Percentiles rank a stretch among this genome's conserved stretches.
Evolutionary conservation across 2,329 filamentous ascomycete genomes (phyloP).

Genomic region (Aspergillus tamarii): DNA sequence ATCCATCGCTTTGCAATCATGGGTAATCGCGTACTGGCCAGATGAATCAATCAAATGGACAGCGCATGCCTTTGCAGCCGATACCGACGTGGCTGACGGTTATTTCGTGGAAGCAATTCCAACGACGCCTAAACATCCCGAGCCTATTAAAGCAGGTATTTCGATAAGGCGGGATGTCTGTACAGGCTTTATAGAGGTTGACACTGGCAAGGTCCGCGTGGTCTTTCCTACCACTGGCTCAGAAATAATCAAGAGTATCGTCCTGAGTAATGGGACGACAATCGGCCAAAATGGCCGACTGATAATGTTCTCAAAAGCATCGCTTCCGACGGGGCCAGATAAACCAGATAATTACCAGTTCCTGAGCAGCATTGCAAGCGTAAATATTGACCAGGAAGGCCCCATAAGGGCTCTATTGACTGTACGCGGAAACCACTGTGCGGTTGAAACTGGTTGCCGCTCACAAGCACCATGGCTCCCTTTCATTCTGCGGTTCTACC

Average conservation of each 20-base stretch:
- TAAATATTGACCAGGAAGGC: constrained; percentile 35
- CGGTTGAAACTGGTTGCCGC: constrained; percentile 28
- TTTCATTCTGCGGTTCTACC: constrained; percentile 61
- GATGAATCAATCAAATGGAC: constrained; percentile 67
- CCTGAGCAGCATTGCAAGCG: background rate
- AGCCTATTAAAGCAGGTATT: constrained; percentile 35
- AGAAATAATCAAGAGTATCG: background rate
- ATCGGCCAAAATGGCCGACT: background rate
- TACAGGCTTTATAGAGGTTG: background rate
- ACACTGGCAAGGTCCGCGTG: background rate
- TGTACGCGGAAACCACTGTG: constrained; percentile 43
- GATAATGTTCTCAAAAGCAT: background rate
- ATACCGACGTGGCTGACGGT: constrained; percentile 42
- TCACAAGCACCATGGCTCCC: constrained; percentile 55
- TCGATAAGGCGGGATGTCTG: background rate
- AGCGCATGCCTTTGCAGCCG: constrained; percentile 57
- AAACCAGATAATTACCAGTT: background rate
- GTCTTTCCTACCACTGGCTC: background rate
- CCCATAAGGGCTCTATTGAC: constrained; percentile 54
- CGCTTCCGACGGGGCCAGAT: background rate
- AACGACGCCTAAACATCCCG: constrained; percentile 35
- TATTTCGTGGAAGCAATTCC: constrained; percentile 35
- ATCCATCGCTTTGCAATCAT: constrained; percentile 52
- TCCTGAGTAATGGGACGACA: background rate
- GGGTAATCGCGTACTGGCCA: constrained; percentile 62